A percentile compares a stretch with the other conserved stretches of the same genome.
phyloP scores from a whole-genome alignment of 495 filamentous ascomycete genomes.

The Daldinia decipiens region DNA sequence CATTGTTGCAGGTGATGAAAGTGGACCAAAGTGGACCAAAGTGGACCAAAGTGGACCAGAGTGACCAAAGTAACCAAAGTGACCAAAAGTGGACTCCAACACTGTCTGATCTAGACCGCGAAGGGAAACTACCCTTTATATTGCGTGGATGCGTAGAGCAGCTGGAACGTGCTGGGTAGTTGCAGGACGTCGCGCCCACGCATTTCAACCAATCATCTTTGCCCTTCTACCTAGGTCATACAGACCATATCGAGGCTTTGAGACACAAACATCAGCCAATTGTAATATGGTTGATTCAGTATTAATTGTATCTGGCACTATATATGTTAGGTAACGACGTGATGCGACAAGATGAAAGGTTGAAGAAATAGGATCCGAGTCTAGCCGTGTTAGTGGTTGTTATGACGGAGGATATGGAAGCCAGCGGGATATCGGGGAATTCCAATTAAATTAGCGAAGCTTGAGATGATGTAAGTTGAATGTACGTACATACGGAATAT shows the following conservation, averaged over 20 bases:
- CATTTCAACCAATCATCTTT: constrained; percentile 17
- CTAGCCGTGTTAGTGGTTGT: neutral
- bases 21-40: constrained; percentile 12
- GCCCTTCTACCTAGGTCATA: neutral
- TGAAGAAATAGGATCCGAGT: neutral
- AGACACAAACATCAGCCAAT: neutral
- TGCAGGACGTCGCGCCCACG: constrained; percentile 21
- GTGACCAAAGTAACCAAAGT: constrained; percentile 3
- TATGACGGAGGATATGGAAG: neutral
- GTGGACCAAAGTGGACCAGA: constrained; percentile 17
- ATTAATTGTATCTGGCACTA: no score
- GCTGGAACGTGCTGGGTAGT: constrained; percentile 22
- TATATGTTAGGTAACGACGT: neutral
- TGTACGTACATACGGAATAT: no score
- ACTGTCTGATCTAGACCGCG: constrained; percentile 29
- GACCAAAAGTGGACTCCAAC: neutral
- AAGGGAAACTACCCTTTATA: constrained; percentile 29
- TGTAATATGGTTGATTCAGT: neutral
- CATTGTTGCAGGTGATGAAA: constrained; percentile 38
- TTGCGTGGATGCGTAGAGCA: neutral
- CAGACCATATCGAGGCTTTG: neutral
- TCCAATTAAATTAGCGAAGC: constrained; percentile 10
- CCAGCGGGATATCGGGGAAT: neutral
- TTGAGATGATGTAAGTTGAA: neutral
- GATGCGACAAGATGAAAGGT: neutral